Evolutionary conservation across 1,139 yeast species (phyloP).

Genomic region (Pneumocystis sp.): DNA sequence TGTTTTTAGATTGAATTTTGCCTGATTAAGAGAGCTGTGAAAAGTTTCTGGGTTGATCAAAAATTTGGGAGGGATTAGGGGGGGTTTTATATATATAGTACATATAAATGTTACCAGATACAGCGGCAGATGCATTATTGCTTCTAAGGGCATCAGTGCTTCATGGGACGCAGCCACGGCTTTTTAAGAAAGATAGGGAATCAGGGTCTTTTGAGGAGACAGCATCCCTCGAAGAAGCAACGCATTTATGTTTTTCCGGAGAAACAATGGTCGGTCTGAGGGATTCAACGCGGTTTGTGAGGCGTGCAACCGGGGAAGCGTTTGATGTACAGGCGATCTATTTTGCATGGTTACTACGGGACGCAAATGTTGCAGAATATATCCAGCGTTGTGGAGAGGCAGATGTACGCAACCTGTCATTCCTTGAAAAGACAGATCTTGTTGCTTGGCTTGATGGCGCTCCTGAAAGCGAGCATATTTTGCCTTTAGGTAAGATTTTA

Average conservation of each 20-base stretch:
- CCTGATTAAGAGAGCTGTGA: too few species aligned
- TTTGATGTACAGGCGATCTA: conserved; percentile 49
- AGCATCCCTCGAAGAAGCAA: not conserved
- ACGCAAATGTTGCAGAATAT: conserved; percentile 69
- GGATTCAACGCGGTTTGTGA: not conserved
- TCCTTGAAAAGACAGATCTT: conserved; percentile 67
- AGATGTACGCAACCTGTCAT: conserved; percentile 57
- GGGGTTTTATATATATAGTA: not conserved
- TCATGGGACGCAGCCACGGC: conserved; percentile 8
- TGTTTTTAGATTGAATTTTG: too few species aligned
- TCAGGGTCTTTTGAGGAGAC: not conserved
- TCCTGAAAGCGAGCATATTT: conserved; percentile 7
- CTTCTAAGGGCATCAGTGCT: conserved; percentile 13
- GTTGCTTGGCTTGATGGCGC: conserved; percentile 10
- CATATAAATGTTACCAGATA: not conserved
- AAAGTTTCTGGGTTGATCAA: too few species aligned
- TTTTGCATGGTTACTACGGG: conserved; percentile 69
- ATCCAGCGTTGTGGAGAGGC: conserved; percentile 54
- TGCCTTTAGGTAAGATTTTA: not conserved
- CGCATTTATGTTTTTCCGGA: not conserved
- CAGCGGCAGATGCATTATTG: conserved; percentile 11
- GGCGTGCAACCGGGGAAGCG: conserved; percentile 7
- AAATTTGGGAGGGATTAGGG: not conserved
- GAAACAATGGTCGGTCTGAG: not conserved
- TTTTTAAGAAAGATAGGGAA: conserved; percentile 6